Evolutionary conservation across 169 alveolate species (phyloP).

Genomic region (Cryptosporidium xiaoi): DNA sequence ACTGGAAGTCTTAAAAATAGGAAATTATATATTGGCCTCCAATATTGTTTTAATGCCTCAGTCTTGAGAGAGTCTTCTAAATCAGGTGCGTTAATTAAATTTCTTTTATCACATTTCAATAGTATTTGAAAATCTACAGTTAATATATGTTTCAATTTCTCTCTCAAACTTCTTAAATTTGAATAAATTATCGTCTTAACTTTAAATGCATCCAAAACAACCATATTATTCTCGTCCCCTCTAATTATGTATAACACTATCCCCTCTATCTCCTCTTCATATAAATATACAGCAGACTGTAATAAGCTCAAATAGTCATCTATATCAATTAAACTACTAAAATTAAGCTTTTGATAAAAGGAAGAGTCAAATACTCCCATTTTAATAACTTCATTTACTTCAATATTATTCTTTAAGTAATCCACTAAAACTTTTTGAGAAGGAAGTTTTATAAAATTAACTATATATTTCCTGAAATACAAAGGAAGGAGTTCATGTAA

Average conservation of each 20-base stretch:
- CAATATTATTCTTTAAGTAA: background rate
- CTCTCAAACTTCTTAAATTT: slow-evolving; percentile 2
- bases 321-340: slow-evolving; percentile 7
- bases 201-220: slow-evolving; percentile 16
- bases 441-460: slow-evolving; percentile 21
- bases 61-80: background rate
- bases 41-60: background rate
- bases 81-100: background rate
- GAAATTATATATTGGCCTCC: background rate
- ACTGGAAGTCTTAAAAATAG: background rate
- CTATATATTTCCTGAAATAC: slow-evolving; percentile 5
- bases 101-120: background rate
- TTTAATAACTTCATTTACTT: background rate
- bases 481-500: background rate
- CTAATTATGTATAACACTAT: slow-evolving; percentile 20
- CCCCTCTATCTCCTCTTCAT: slow-evolving; percentile 19
- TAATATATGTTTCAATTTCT: slow-evolving; percentile 13
- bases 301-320: slow-evolving; percentile 3
- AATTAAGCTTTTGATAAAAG: background rate
- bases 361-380: background rate
- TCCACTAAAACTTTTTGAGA: slow-evolving; percentile 1
- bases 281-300: background rate
- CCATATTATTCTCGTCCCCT: background rate
- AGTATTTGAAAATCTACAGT: background rate
- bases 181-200: slow-evolving; percentile 4